Evolutionary conservation across 352 stramenopile species (phyloP), one percentile per base, ranked within the genome.

Genomic region (Globisporangium solare): DNA sequence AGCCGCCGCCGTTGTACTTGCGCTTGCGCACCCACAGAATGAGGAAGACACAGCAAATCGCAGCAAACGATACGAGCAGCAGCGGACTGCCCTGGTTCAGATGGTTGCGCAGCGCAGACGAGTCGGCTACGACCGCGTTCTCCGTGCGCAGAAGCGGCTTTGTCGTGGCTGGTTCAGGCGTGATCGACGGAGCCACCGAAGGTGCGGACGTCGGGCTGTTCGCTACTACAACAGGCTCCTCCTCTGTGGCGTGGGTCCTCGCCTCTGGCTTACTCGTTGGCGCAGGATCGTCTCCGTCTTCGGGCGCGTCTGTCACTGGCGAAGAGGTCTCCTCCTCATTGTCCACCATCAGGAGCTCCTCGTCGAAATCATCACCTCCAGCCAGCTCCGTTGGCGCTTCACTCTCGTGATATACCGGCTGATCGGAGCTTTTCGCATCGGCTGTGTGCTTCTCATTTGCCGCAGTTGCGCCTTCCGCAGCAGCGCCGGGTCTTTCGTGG

Each of bases 1-100:
- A 21, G 18, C 49, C 22, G 37, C 31, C 51, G 51, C 57, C 60
- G 47, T 32, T 66, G 13, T 51, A 54, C n/a, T 69, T 71, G 50
- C 73, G 68, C 37, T 82, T 86, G 24, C 73, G 73, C 24, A 71
- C 64, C 71, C 76, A 86, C 0, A 83, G 50, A 18, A 86, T 32
- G 41, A 86, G 45, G 46, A 86, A 86, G n/a, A 78, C 66, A 40
- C 73, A 82, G 62, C 76, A 86, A 21, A 86, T 65, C 17, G 40
- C 76, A 15, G 55, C 68, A 32, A 83, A 57, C 18, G 56, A 69
- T n/a, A 73, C 41, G 22, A 86, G 45, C 31, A 79, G 45, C 35
- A 82, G 22, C n/a, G 73, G 66, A n/a, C 76, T 83, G 12, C 72
- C 69, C 32, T 86, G 70, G 46, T 61, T 63, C 31, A 81, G 47